A percentile compares a stretch with the other conserved stretches of the same genome.
Evolutionary conservation across 192 early-diverging fungal species (phyloP).

Genomic region (Coemansia sp.): DNA sequence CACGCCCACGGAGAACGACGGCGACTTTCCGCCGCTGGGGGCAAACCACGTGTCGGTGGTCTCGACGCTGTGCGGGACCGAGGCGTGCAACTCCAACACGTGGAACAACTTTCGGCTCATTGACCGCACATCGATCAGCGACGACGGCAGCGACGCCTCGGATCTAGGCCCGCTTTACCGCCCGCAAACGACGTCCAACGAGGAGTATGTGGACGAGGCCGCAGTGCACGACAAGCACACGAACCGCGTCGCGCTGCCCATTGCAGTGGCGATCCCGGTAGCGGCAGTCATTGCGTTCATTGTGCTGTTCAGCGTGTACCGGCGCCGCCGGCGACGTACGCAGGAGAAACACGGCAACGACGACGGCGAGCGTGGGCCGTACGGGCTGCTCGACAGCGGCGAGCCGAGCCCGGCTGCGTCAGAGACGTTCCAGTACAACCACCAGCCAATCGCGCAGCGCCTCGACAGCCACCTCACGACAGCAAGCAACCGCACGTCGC

Average conservation of each 20-base stretch:
- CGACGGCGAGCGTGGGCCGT: background rate
- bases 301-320: background rate
- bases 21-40: background rate
- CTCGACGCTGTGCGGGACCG: slow-evolving; percentile 13
- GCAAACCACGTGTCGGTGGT: slow-evolving; percentile 20
- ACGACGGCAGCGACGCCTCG: background rate
- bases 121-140: background rate
- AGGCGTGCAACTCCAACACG: slow-evolving; percentile 3
- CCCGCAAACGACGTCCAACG: background rate
- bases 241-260: background rate
- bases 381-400: slow-evolving; percentile 13
- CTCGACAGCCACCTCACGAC: background rate
- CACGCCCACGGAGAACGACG: background rate
- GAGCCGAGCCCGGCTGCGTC: slow-evolving; percentile 1
- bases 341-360: background rate
- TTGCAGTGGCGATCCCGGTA: slow-evolving; percentile 6
- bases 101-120: slow-evolving; percentile 14
- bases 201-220: background rate
- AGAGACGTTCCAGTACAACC: slow-evolving; percentile 5
- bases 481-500: slow-evolving; percentile 1
- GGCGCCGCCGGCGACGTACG: background rate
- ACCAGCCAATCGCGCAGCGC: slow-evolving; percentile 1
- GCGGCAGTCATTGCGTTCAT: background rate
- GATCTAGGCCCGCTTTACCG: slow-evolving; percentile 12
- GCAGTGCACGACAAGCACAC: background rate